A percentile compares a stretch with the other conserved stretches of the same genome.
These are phyloP conservation scores for Takakia lepidozioides DNA, from an alignment of 225 moss, liverwort and hornwort genomes.

Conservation along the genomic window DNA sequence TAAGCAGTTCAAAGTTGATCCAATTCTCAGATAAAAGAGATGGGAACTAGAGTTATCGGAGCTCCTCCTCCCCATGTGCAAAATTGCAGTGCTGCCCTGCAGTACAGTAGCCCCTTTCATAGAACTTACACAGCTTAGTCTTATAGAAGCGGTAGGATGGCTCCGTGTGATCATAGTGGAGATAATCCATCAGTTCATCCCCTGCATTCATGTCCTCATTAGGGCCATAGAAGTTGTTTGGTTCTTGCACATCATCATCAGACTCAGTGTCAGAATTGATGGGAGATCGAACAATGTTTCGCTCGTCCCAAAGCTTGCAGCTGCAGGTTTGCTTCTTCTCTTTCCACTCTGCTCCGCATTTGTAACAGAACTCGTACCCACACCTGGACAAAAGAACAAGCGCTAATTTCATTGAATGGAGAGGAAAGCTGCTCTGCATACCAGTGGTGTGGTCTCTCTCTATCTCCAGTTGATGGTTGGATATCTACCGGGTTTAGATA, in stretches of 20 bases:
- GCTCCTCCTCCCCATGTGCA: conserved; percentile 68
- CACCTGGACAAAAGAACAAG: conserved; percentile 29
- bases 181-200: conserved; percentile 15
- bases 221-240: conserved; percentile 1
- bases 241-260: conserved; percentile 21
- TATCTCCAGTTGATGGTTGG: too few relatives aligned
- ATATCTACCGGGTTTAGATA: too few relatives aligned
- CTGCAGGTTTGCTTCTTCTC: conserved; percentile 70
- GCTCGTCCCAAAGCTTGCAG: conserved; percentile 85
- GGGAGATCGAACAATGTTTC: conserved; percentile 50
- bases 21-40: too few relatives aligned
- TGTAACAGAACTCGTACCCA: conserved; percentile 90
- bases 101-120: conserved; percentile 39
- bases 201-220: conserved; percentile 23
- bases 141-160: conserved; percentile 20
- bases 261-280: conserved; percentile 31
- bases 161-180: neutral
- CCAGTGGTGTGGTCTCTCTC: too few relatives aligned
- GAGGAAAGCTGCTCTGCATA: too few relatives aligned
- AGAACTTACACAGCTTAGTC: conserved; percentile 61
- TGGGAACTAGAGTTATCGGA: conserved; percentile 13
- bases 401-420: too few relatives aligned
- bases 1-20: too few relatives aligned
- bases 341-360: conserved; percentile 74
- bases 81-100: conserved; percentile 40